phyloP scores from a whole-genome alignment of 179 eudicot species.

The Spinacia oleracea region DNA sequence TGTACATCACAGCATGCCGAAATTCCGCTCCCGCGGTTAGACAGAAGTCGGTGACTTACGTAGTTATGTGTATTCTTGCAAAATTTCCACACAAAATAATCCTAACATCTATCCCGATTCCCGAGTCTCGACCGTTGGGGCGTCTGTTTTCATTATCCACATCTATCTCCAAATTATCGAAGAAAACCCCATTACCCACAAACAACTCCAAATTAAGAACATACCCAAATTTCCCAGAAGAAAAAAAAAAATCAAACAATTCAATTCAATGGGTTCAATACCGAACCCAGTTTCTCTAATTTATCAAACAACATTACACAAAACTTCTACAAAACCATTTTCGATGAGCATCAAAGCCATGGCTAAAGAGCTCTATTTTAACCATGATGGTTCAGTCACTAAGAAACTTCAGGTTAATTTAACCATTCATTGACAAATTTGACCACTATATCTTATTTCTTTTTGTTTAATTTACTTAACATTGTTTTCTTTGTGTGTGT shows the following conservation, averaged over 20 bases:
- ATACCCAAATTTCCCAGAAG: neutral
- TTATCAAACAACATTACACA: conserved; percentile 20
- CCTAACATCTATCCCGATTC: too few relatives aligned
- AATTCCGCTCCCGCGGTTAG: too few relatives aligned
- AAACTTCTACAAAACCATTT: conserved; percentile 10
- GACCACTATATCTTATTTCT: neutral
- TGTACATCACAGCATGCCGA: too few relatives aligned
- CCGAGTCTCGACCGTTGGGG: conserved; percentile 5
- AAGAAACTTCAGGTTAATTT: conserved; percentile 68
- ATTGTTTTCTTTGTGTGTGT: neutral
- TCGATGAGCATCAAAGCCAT: conserved; percentile 40
- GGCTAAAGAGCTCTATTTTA: conserved; percentile 80
- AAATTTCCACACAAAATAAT: neutral
- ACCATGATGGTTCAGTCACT: conserved; percentile 81
- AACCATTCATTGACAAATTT: neutral
- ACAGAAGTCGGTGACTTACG: too few relatives aligned
- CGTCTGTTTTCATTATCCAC: neutral
- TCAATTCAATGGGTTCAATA: conserved; percentile 24
- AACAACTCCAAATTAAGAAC: neutral
- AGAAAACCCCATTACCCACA: neutral
- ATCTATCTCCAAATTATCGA: neutral
- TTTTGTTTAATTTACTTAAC: neutral
- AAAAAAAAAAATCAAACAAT: neutral
- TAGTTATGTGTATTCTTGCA: too few relatives aligned
- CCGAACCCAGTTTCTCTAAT: conserved; percentile 25